phyloP scores from a whole-genome alignment of 495 filamentous ascomycete species.

The Lophiotrema nucula region DNA sequence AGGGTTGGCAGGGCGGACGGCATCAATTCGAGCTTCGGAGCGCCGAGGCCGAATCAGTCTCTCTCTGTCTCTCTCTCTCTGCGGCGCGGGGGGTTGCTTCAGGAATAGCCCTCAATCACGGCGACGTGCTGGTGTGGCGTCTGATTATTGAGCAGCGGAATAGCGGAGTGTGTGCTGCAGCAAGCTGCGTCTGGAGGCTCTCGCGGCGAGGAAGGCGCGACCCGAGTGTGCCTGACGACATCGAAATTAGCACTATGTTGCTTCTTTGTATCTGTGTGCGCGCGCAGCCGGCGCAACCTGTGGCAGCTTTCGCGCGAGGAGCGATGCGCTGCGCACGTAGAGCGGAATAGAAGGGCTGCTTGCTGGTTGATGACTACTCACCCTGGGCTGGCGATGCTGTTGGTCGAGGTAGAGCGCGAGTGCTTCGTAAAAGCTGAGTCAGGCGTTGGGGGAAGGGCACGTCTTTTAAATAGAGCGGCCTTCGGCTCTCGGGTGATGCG shows the following conservation, averaged over 20 bases:
- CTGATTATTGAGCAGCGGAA: constrained; percentile 26
- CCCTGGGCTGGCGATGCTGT: constrained; percentile 13
- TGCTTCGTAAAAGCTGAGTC: constrained; percentile 21
- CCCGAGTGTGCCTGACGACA: neutral
- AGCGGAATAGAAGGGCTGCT: neutral
- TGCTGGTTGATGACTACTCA: constrained; percentile 15
- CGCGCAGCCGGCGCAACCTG: neutral
- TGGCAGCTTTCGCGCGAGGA: neutral
- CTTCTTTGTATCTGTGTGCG: too few relatives aligned
- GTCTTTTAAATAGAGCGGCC: constrained; percentile 12
- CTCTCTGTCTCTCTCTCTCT: neutral
- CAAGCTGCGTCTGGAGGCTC: neutral
- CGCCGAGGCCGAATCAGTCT: constrained; percentile 18
- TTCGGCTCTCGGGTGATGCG: constrained; percentile 19
- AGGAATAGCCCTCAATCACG: neutral
- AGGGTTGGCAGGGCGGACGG: constrained; percentile 27
- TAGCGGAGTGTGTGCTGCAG: neutral
- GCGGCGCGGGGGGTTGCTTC: constrained; percentile 1
- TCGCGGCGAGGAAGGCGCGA: neutral
- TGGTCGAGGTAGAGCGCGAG: neutral
- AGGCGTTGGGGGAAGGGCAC: constrained; percentile 7
- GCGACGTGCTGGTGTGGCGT: constrained; percentile 13
- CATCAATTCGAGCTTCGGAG: constrained; percentile 26
- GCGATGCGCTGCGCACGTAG: neutral
- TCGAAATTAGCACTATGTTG: too few relatives aligned